Conservation (phyloP, 2,329 filamentous ascomycete genomes). For the Cyanodermella asteris region DNA sequence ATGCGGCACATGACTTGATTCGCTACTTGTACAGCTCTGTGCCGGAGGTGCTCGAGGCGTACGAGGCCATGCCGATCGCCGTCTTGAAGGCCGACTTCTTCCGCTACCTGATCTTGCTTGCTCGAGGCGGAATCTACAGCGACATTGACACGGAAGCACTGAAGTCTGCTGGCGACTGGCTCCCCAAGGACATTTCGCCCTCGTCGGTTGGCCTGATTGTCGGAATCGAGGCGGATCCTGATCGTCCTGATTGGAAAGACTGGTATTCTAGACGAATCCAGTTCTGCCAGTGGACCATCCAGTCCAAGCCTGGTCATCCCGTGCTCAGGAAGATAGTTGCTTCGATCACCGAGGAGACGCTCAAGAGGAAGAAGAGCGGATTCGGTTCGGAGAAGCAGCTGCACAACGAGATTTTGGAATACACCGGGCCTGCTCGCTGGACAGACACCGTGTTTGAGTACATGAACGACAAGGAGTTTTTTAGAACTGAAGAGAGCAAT, state of each 20-base stretch:
- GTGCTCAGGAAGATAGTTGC: slow-evolving; percentile 72
- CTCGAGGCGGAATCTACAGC: slow-evolving; percentile 63
- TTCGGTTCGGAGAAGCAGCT: slow-evolving; percentile 36
- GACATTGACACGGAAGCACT: slow-evolving; percentile 84
- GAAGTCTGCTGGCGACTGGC: slow-evolving; percentile 66
- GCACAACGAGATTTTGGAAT: slow-evolving; percentile 67
- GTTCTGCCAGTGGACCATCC: slow-evolving; percentile 98
- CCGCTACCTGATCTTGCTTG: slow-evolving; percentile 53
- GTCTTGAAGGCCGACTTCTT: slow-evolving; percentile 66
- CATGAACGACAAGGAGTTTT: slow-evolving; percentile 79
- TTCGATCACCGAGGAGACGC: slow-evolving; percentile 62
- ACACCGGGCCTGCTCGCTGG: slow-evolving; percentile 86
- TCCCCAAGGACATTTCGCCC: slow-evolving; percentile 55
- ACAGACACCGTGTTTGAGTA: slow-evolving; percentile 82
- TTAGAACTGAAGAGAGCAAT: slow-evolving; percentile 49
- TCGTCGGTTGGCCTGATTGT: slow-evolving; percentile 67
- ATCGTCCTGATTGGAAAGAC: slow-evolving; percentile 73
- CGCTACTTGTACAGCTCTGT: slow-evolving; percentile 68
- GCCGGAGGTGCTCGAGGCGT: slow-evolving; percentile 59
- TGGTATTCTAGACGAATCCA: slow-evolving; percentile 96
- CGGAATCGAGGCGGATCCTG: slow-evolving; percentile 90
- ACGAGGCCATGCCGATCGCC: slow-evolving; percentile 47
- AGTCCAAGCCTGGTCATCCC: slow-evolving; percentile 83
- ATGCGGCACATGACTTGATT: slow-evolving; percentile 60
- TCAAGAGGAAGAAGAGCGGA: slow-evolving; percentile 48